Evolutionary conservation across 2,329 filamentous ascomycete genomes (phyloP).

Genomic region (Amauroascus verrucosus): DNA sequence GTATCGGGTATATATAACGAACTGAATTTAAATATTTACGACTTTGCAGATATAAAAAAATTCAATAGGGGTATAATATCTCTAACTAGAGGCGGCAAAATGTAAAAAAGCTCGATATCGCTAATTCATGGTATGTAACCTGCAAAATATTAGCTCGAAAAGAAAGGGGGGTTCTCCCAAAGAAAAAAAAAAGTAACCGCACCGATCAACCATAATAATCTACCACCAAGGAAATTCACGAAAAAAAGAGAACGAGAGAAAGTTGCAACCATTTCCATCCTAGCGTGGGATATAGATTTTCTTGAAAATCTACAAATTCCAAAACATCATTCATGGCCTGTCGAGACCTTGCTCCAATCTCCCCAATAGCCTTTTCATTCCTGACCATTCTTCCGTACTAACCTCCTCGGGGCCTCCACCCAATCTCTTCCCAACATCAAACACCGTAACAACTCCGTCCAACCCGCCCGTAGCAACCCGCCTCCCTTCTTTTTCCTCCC

Average conservation of each 20-base stretch:
- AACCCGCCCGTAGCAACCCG: constrained; percentile 83
- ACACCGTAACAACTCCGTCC: constrained; percentile 80
- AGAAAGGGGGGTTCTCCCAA: not conserved
- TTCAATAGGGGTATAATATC: constrained; percentile 6
- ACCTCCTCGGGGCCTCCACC: constrained; percentile 74
- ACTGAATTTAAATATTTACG: not conserved
- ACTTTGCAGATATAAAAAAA: not conserved
- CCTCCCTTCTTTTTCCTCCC: constrained; percentile 84
- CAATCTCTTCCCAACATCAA: constrained; percentile 66
- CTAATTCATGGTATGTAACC: not conserved
- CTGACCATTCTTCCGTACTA: constrained; percentile 82
- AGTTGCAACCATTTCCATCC: not conserved
- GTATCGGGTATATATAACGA: not conserved
- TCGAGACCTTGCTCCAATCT: constrained; percentile 50
- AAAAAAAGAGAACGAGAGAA: not conserved
- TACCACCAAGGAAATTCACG: not conserved
- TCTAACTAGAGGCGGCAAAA: not conserved
- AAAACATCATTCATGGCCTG: constrained; percentile 22
- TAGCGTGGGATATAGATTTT: not conserved
- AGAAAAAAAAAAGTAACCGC: not conserved
- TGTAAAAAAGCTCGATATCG: not conserved
- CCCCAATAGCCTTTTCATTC: constrained; percentile 78
- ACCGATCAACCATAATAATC: not conserved
- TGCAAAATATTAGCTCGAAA: too few species aligned
- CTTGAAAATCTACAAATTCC: too few species aligned